A percentile compares a stretch with the other conserved stretches of the same genome.
Evolutionary conservation across 1,139 yeast species (phyloP).

Genomic region (Taiozyma sp.): DNA sequence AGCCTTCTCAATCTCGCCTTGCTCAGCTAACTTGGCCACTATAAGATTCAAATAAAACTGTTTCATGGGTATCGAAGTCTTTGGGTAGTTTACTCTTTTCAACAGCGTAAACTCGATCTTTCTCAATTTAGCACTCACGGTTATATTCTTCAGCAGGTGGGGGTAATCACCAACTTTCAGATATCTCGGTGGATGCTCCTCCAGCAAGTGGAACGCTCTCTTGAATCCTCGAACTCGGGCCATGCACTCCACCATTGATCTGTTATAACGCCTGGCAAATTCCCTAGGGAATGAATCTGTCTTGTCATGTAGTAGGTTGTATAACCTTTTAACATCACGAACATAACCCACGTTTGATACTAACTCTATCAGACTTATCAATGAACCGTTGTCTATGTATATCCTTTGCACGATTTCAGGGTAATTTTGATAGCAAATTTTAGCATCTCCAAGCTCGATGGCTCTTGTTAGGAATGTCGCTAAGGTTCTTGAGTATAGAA

Average conservation of each 20-base stretch:
- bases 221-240: constrained; percentile 9
- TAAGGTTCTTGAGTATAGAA: constrained; percentile 14
- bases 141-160: constrained; percentile 4
- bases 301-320: constrained; percentile 1
- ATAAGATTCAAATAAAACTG: constrained; percentile 12
- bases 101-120: constrained; percentile 3
- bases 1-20: constrained; percentile 3
- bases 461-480: constrained; percentile 8
- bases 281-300: constrained; percentile 4
- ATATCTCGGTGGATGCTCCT: background rate
- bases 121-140: constrained; percentile 7
- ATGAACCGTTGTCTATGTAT: constrained; percentile 13
- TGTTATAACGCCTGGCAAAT: constrained; percentile 4
- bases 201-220: constrained; percentile 7
- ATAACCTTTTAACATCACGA: constrained; percentile 11
- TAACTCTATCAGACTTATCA: constrained; percentile 11
- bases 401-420: constrained; percentile 4
- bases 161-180: constrained; percentile 15
- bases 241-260: constrained; percentile 8
- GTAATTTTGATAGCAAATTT: constrained; percentile 5
- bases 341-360: constrained; percentile 4
- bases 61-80: constrained; percentile 6
- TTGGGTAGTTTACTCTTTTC: background rate
- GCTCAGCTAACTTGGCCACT: constrained; percentile 8
- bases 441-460: constrained; percentile 5